These are phyloP conservation scores for Helichrysum umbraculigerum DNA, from an alignment of 129 eudicot genomes.

Conservation along the genomic window DNA sequence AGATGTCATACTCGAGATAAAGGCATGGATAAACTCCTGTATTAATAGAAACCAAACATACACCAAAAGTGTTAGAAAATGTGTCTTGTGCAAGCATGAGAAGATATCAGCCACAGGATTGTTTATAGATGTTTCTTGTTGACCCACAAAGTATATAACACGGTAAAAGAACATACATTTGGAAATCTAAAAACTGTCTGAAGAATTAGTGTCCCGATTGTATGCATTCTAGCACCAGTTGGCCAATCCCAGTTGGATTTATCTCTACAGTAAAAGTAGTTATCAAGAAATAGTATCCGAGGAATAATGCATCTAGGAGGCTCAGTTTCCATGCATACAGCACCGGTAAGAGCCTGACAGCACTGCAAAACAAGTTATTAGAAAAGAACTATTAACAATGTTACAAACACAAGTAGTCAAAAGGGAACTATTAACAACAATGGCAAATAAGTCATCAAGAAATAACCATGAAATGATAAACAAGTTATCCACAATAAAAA, in stretches of 20 bases:
- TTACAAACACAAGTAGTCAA: not conserved
- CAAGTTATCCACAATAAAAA: not conserved
- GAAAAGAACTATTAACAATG: not conserved
- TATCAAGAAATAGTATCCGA: slow-evolving; percentile 70
- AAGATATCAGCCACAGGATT: not conserved
- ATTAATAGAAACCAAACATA: slow-evolving; percentile 25
- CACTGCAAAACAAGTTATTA: slow-evolving; percentile 49
- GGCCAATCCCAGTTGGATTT: slow-evolving; percentile 89
- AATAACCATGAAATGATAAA: not conserved
- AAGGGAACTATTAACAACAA: not conserved
- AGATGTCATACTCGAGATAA: slow-evolving; percentile 74
- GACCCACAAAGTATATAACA: not conserved
- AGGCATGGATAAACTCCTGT: slow-evolving; percentile 80
- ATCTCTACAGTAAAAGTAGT: slow-evolving; percentile 61
- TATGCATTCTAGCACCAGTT: slow-evolving; percentile 61
- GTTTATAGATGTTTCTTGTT: not conserved
- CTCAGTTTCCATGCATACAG: slow-evolving; percentile 62
- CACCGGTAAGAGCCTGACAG: slow-evolving; percentile 83
- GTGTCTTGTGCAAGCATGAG: not conserved
- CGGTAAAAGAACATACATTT: slow-evolving; percentile 45
- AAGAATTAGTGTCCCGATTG: slow-evolving; percentile 85
- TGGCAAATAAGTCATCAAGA: not conserved
- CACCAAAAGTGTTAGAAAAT: not conserved
- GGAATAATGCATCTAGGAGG: slow-evolving; percentile 73
- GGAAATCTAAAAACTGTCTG: slow-evolving; percentile 74